Base-by-base conservation (phyloP, 176 grass and related monocot species). In the Carex parvula region DNA sequence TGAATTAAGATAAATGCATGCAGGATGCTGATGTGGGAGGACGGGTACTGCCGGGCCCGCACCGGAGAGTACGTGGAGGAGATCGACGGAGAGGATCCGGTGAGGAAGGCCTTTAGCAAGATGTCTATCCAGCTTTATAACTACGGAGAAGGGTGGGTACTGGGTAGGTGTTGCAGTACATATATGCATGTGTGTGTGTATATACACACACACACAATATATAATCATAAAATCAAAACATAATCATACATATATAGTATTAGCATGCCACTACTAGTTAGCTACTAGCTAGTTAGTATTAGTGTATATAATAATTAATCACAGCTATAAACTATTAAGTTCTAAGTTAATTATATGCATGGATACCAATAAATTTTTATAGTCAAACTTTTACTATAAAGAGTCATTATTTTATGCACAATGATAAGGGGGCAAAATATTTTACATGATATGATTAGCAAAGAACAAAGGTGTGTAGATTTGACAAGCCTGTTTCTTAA, bases 71-170 rank as follows among this genome's bases (percentile, higher is more conserved):
- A 92, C 83, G 84, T 97, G 60, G 97, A 96, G 80, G 93, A 94
- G 73, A 96, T 99, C 16, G 97, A 96, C 87, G 93, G 97, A 22
- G 97, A 99, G 81, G 97, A 99, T 59, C 85, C 85, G 67, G 91
- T 99, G 86, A 87, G 93, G 21, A 99, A 95, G 86, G 93, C 93
- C 84, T 99, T 99, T 87, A 99, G 93, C 96, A 99, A 99, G 96
- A 99, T 99, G 96, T 99, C 93, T 83, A 99, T 99, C 86, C 96
- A 99, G 89, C 96, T 99, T 87, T 99, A 99, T 88, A 99, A 99
- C 91, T 99, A 99, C 88, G 96, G 96, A 99, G 96, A 99, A 99
- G 96, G 96, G 96, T 99, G 96, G 93, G 96, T 99, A 85, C 91
- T 95, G 86, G 96, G 93, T 95, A 95, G 92, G 94, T 97, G 90